These are phyloP conservation scores for Nissolia schottii DNA, from an alignment of 306 rosid species.

Conservation along the genomic window DNA sequence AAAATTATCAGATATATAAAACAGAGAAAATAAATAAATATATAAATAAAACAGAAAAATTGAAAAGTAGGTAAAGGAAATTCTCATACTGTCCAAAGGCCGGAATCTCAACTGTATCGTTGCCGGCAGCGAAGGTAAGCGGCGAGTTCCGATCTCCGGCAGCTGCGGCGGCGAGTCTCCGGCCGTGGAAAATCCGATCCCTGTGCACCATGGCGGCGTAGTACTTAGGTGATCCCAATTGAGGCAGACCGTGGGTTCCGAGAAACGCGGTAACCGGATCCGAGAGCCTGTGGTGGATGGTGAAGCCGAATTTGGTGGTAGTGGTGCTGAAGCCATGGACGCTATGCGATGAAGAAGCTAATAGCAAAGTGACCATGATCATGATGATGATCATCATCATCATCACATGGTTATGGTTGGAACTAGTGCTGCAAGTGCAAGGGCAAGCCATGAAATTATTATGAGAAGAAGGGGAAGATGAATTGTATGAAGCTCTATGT, in stretches of 20 bases:
- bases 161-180: slow-evolving; percentile 44
- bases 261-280: slow-evolving; percentile 55
- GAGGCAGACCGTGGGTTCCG: slow-evolving; percentile 41
- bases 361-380: slow-evolving; percentile 14
- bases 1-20: too few relatives aligned
- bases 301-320: slow-evolving; percentile 56
- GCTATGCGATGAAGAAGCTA: slow-evolving; percentile 12
- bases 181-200: slow-evolving; percentile 54
- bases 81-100: slow-evolving; percentile 56
- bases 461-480: too few relatives aligned
- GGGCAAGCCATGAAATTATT: too few relatives aligned
- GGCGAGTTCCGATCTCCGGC: slow-evolving; percentile 14
- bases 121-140: slow-evolving; percentile 54
- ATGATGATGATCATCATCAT: too few relatives aligned
- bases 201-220: slow-evolving; percentile 61
- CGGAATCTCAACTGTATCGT: slow-evolving; percentile 34
- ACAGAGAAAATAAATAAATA: neutral
- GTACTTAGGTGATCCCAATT: slow-evolving; percentile 54
- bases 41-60: neutral
- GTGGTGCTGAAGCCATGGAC: slow-evolving; percentile 34
- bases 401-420: too few relatives aligned
- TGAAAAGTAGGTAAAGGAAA: neutral
- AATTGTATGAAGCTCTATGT: too few relatives aligned
- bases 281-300: slow-evolving; percentile 61
- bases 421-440: too few relatives aligned